Evolutionary conservation across 169 alveolate genomes (phyloP).

Genomic region (Plasmodium falciparum): DNA sequence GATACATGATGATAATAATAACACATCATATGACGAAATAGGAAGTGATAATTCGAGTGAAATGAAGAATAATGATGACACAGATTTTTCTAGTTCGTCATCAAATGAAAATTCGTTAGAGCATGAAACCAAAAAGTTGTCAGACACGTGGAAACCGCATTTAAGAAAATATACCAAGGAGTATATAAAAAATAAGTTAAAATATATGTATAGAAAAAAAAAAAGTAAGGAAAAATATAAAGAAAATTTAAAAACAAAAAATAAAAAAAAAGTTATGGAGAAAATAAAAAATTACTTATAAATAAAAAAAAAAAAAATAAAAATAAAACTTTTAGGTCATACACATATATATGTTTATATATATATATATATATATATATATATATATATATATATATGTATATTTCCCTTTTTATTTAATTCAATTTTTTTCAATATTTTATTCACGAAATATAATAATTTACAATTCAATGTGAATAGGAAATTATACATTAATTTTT

Average conservation of each 20-base stretch:
- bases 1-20: background rate
- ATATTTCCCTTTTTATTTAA: background rate
- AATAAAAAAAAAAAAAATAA: background rate
- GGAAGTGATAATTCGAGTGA: background rate
- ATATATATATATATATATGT: background rate
- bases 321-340: no score
- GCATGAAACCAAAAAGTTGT: slow-evolving; percentile 32
- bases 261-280: slow-evolving; percentile 72
- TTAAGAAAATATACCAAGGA: slow-evolving; percentile 60
- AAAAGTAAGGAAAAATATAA: slow-evolving; percentile 61
- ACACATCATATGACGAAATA: background rate
- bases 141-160: slow-evolving; percentile 73
- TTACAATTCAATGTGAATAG: no score
- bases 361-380: background rate
- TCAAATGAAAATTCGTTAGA: slow-evolving; percentile 6
- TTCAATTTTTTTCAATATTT: no score
- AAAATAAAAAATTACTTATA: slow-evolving; percentile 46
- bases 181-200: slow-evolving; percentile 50
- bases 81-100: slow-evolving; percentile 31
- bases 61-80: background rate
- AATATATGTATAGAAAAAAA: slow-evolving; percentile 62
- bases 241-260: slow-evolving; percentile 73
- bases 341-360: background rate
- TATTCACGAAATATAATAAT: no score
- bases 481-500: no score